These are phyloP conservation scores for Salix brachista DNA, from an alignment of 345 rosid species.

Conservation along the genomic window DNA sequence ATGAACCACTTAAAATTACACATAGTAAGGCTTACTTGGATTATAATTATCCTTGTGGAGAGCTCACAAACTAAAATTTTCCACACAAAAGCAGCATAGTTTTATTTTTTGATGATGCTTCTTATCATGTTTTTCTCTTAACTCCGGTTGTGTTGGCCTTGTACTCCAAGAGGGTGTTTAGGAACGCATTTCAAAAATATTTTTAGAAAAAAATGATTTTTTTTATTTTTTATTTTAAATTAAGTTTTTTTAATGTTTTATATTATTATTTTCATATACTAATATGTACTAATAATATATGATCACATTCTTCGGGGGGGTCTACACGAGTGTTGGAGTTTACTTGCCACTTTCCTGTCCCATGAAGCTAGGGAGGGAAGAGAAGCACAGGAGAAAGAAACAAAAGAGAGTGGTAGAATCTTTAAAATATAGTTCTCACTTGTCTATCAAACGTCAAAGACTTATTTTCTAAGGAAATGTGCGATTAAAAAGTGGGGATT, in stretches of 20 bases:
- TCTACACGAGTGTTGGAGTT: background rate
- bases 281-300: too few relatives aligned
- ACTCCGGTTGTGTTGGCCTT: too few relatives aligned
- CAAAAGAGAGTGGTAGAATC: slow-evolving; percentile 5
- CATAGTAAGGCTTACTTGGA: background rate
- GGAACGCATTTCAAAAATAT: too few relatives aligned
- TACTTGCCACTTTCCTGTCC: background rate
- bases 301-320: too few relatives aligned
- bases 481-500: background rate
- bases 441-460: slow-evolving; percentile 35
- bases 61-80: background rate
- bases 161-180: too few relatives aligned
- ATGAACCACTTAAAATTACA: too few relatives aligned
- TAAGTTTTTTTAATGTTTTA: too few relatives aligned
- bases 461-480: slow-evolving; percentile 27
- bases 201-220: too few relatives aligned
- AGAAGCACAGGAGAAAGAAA: background rate
- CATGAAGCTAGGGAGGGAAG: background rate
- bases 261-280: too few relatives aligned
- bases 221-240: too few relatives aligned
- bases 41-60: background rate
- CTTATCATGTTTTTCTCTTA: too few relatives aligned
- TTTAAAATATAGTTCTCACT: slow-evolving; percentile 20
- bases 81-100: background rate
- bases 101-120: too few relatives aligned